These are phyloP conservation scores for Alternaria arborescens DNA, from an alignment of 2,329 filamentous ascomycete genomes.

Conservation along the genomic window DNA sequence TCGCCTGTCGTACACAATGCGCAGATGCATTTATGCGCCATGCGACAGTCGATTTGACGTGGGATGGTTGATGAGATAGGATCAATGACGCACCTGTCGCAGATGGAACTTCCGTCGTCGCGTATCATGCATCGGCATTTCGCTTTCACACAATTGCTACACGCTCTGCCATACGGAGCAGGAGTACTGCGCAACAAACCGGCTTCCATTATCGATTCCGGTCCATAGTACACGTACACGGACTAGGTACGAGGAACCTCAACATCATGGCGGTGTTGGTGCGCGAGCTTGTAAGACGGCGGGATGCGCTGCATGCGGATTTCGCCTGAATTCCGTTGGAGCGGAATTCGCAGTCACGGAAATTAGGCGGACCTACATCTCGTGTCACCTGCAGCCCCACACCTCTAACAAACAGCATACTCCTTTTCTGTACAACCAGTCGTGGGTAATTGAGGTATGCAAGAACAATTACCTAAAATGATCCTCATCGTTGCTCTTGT, in stretches of 20 bases:
- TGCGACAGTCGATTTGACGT: no score
- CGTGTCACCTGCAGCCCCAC: neutral
- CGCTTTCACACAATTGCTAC: slow-evolving; percentile 33
- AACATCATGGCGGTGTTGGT: neutral
- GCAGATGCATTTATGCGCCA: neutral
- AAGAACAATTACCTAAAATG: neutral
- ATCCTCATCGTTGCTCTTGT: neutral
- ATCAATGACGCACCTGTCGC: slow-evolving; percentile 31
- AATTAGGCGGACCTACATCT: neutral
- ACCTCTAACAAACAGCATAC: no score
- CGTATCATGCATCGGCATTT: slow-evolving; percentile 38
- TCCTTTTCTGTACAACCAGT: no score
- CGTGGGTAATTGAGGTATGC: neutral
- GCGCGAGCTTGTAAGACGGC: neutral
- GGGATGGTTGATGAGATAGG: neutral
- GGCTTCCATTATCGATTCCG: slow-evolving; percentile 16
- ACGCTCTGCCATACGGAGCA: slow-evolving; percentile 40
- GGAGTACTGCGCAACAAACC: slow-evolving; percentile 26
- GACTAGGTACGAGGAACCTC: neutral
- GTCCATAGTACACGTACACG: neutral
- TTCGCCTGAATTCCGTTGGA: neutral
- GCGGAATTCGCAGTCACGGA: neutral
- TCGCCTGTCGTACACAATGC: neutral
- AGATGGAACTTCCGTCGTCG: slow-evolving; percentile 18
- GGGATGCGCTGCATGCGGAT: neutral